phyloP scores from a whole-genome alignment of 192 early-diverging fungal genomes.

The Podila epigama region DNA sequence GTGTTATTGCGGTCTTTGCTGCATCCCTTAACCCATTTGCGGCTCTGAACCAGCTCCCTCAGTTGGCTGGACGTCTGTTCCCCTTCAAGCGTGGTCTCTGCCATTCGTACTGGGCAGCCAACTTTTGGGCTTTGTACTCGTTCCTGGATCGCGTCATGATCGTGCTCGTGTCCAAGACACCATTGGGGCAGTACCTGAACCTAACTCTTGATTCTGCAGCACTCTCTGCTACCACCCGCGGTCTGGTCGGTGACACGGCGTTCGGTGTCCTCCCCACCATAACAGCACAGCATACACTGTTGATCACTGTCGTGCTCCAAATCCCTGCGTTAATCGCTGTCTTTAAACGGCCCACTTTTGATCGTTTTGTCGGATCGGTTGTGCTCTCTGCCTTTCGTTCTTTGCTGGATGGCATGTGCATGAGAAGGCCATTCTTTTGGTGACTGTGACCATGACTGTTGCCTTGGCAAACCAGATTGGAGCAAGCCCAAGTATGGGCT shows the following conservation, averaged over 20 bases:
- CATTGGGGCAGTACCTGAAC: slow-evolving; percentile 27
- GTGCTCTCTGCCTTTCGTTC: slow-evolving; percentile 89
- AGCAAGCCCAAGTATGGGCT: slow-evolving; percentile 24
- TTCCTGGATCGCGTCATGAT: slow-evolving; percentile 79
- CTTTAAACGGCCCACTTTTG: slow-evolving; percentile 52
- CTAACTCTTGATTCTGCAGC: slow-evolving; percentile 53
- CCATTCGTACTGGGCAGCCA: slow-evolving; percentile 98
- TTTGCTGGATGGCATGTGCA: slow-evolving; percentile 99
- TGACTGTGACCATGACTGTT: slow-evolving; percentile 54
- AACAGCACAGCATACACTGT: slow-evolving; percentile 71
- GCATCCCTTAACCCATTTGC: slow-evolving; percentile 86
- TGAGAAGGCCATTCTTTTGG: slow-evolving; percentile 92
- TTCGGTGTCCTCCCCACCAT: slow-evolving; percentile 85
- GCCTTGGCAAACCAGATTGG: slow-evolving; percentile 52
- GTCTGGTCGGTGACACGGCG: slow-evolving; percentile 86
- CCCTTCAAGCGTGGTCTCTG: slow-evolving; percentile 96
- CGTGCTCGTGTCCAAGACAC: slow-evolving; percentile 51
- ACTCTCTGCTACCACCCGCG: slow-evolving; percentile 78
- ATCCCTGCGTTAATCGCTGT: slow-evolving; percentile 56
- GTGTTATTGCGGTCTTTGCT: slow-evolving; percentile 74
- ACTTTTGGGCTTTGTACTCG: slow-evolving; percentile 96
- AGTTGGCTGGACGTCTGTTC: slow-evolving; percentile 85
- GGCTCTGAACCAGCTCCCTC: slow-evolving; percentile 71
- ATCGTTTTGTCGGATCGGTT: slow-evolving; percentile 74
- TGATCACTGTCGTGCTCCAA: slow-evolving; percentile 77